Evolutionary conservation across 2,329 filamentous ascomycete genomes (phyloP).

Genomic region (Xylaria sp.): DNA sequence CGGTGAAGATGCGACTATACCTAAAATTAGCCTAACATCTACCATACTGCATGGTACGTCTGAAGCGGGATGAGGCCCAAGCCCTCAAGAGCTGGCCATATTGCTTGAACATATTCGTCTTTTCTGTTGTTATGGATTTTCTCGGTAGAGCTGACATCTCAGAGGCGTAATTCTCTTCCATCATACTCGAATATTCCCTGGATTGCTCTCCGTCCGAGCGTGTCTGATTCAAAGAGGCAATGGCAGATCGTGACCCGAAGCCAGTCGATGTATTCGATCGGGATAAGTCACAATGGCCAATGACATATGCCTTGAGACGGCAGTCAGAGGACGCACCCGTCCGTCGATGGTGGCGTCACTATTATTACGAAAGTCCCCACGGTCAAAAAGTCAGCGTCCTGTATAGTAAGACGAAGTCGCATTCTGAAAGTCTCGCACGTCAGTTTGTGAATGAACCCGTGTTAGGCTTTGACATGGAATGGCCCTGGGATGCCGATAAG

Average conservation of each 20-base stretch:
- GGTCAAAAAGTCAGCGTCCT: constrained; percentile 29
- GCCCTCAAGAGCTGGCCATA: not conserved
- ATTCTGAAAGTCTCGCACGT: constrained; percentile 40
- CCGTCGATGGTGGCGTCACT: constrained; percentile 33
- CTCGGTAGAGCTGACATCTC: not conserved
- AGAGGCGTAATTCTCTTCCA: not conserved
- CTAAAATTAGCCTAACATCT: not conserved
- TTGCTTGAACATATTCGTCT: not conserved
- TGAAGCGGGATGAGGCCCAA: not conserved
- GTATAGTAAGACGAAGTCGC: constrained; percentile 36
- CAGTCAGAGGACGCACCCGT: not conserved
- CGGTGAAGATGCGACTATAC: not conserved
- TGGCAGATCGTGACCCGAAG: not conserved
- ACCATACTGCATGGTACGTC: not conserved
- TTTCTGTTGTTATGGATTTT: not conserved
- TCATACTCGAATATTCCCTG: not conserved
- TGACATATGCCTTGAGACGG: constrained; percentile 33
- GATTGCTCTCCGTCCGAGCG: not conserved
- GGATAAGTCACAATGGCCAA: constrained; percentile 39
- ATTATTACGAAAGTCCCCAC: constrained; percentile 36
- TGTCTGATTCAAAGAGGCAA: not conserved
- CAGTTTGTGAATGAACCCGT: constrained; percentile 41
- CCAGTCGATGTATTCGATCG: constrained; percentile 25
- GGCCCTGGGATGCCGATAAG: constrained; percentile 35
- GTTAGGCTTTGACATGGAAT: constrained; percentile 47